Base-by-base conservation (phyloP, 768 basidiomycete genomes). In the Chlorophyllum brunneum region DNA sequence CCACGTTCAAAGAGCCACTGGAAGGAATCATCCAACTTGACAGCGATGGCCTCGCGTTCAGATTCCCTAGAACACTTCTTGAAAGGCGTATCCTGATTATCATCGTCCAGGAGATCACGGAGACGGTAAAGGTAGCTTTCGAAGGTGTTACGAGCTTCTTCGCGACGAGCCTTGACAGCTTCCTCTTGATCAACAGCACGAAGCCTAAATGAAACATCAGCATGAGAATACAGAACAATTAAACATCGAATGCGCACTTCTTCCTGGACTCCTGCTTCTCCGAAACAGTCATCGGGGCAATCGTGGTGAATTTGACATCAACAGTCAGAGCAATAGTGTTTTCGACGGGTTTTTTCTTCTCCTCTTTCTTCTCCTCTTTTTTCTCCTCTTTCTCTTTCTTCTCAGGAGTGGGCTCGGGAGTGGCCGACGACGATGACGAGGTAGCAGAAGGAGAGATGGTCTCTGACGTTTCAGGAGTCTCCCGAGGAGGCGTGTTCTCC, bases 41-140 rank as follows among this genome's bases (percentile, higher is more conserved):
- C 75, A 2, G 72, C 67, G 51, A 98, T 78, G n/a, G 71, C 73
- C 53, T 76, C 70, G 41, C 92, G 74, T 67, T 99, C 97, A 5
- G 65, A 63, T 7, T 74, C 69, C 57, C 85, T 86, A 4, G 93
- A 95, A 65, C 87, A 95, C 62, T 89, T 86, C 67, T 83, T 82
- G 71, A 98, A 90, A 2, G 92, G 88, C 5, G 85, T 81, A 6
- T 82, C 78, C 4, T 70, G 59, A 58, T 81, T 80, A 9, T 81
- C 78, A 33, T 87, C 83, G 26, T 81, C 77, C 26, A 98, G 73
- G 8, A 95, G 75, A 62, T 93, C 93, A 18, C 91, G 85, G 29
- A 97, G 70, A 54, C 86, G 81, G 72, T 99, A 99, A n/a, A 98
- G 69, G 64, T 97, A 97, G 27, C 86, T 82, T 67, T 99, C 97